Conservation (phyloP, 2,329 filamentous ascomycete genomes). For the Macrophomina pseudophaseolina region DNA sequence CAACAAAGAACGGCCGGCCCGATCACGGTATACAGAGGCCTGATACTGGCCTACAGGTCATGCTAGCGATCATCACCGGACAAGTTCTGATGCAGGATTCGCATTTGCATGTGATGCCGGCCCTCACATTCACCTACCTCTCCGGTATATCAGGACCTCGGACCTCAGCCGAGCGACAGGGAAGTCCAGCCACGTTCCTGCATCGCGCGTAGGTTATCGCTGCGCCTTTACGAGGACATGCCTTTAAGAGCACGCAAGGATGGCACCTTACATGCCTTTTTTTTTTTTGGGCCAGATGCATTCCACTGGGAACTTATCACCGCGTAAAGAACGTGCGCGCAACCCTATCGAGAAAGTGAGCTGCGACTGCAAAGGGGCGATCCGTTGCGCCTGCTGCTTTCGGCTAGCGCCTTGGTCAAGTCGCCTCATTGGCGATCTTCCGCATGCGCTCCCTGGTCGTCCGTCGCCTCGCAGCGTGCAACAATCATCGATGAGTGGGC, state of each 20-base stretch:
- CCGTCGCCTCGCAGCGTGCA: neutral
- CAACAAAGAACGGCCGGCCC: neutral
- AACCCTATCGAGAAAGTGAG: constrained; percentile 12
- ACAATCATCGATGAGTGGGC: neutral
- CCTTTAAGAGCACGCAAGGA: constrained; percentile 6
- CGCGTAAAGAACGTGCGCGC: neutral
- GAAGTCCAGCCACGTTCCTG: neutral
- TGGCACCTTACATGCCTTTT: neutral
- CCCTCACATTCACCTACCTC: neutral
- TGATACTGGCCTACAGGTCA: neutral
- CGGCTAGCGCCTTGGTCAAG: constrained; percentile 4
- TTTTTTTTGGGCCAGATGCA: neutral
- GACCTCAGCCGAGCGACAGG: neutral
- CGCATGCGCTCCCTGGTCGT: constrained; percentile 1
- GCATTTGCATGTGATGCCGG: neutral
- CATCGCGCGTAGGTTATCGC: neutral
- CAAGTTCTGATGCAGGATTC: constrained; percentile 2
- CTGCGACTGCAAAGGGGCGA: constrained; percentile 4
- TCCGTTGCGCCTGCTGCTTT: constrained; percentile 19
- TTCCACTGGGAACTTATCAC: constrained; percentile 8
- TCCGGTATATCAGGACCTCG: neutral
- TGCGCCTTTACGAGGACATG: neutral
- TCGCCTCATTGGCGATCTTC: constrained; percentile 13
- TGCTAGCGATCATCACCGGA: neutral
- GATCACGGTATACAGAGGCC: neutral